These are phyloP conservation scores for Fraxinus angustifolia DNA, from an alignment of 305 asterid genomes.

Conservation along the genomic window DNA sequence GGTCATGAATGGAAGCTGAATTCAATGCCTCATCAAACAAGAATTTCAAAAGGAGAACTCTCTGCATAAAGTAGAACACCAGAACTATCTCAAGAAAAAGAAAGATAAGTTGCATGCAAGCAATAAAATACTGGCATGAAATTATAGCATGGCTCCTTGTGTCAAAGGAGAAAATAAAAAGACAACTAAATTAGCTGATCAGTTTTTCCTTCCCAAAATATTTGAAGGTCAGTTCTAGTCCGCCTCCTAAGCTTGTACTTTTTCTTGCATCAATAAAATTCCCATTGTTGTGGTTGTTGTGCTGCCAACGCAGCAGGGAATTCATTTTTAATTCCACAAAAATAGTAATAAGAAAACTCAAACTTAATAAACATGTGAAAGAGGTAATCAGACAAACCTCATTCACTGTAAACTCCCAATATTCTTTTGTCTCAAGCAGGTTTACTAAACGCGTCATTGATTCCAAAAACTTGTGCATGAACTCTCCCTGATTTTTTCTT, in stretches of 20 bases:
- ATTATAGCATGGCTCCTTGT: neutral
- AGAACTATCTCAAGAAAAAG: constrained; percentile 6
- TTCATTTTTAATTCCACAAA: neutral
- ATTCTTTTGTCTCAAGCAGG: constrained; percentile 68
- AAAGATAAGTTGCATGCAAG: constrained; percentile 11
- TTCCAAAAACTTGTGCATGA: constrained; percentile 46
- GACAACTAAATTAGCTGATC: neutral
- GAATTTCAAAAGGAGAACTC: constrained; percentile 76
- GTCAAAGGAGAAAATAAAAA: neutral
- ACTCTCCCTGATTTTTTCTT: constrained; percentile 47
- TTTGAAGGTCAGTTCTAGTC: neutral
- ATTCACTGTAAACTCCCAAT: constrained; percentile 72
- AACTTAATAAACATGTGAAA: constrained; percentile 16
- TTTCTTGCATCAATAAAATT: neutral
- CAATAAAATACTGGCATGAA: constrained; percentile 5
- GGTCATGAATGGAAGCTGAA: constrained; percentile 67
- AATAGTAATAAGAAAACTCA: neutral
- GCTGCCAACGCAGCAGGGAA: neutral
- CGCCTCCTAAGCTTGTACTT: neutral
- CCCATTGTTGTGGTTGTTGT: neutral
- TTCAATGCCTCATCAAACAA: constrained; percentile 75
- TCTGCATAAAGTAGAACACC: constrained; percentile 53
- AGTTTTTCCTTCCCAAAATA: neutral
- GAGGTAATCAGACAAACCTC: constrained; percentile 53
- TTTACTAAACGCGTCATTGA: constrained; percentile 56